Base-by-base conservation (phyloP, 2,329 filamentous ascomycete species). In the Fusarium kyushuense region DNA sequence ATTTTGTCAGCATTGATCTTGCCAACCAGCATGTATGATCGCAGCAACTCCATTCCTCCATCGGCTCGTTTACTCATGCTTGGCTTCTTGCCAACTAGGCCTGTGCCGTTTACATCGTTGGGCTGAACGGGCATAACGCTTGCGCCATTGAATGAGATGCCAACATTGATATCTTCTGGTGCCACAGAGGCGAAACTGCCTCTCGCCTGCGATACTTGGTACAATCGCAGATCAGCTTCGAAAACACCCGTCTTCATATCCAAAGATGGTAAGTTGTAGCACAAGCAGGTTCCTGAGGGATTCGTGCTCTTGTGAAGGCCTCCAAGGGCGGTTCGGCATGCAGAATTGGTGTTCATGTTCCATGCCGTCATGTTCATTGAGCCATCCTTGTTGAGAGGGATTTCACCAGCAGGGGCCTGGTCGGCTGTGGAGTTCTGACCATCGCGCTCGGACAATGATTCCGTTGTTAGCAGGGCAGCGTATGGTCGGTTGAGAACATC, bases 201-300 rank as follows among this genome's bases (percentile, higher is more conserved):
- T 6, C 80, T 83, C 1, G 91, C 84, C 1, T 84, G 78, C 8
- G 88, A 89, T 46, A 94, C 80, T 77, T 90, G 89, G 80, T 89
- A 96, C 62, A 96, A 81, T 54, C 92, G 85, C 51, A 96, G 78
- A 76, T 96, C 92, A 30, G 92, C 92, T 78, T 92, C 87, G 76
- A 96, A 96, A 17, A 88, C 81, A 30, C 92, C 92, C 1, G 86
- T 89, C 6, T 78, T 78, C 71, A 86, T 87, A 79, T 95, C 86
- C 58, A 93, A 84, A 38, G 87, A 87, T 1, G 90, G 89, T 25
- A 96, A 79, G 76, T 96, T 96, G 81, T 95, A 96, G 84, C 93
- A 96, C 47, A 92, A 87, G 60, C 90, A 90, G 47, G 93, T 87
- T 51, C 93, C 93, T 12, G 91, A 90, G 7, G 91, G 91, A 70